Base-by-base conservation (phyloP, 1,284 basidiomycete species). In the Boletus hoseneyae region DNA sequence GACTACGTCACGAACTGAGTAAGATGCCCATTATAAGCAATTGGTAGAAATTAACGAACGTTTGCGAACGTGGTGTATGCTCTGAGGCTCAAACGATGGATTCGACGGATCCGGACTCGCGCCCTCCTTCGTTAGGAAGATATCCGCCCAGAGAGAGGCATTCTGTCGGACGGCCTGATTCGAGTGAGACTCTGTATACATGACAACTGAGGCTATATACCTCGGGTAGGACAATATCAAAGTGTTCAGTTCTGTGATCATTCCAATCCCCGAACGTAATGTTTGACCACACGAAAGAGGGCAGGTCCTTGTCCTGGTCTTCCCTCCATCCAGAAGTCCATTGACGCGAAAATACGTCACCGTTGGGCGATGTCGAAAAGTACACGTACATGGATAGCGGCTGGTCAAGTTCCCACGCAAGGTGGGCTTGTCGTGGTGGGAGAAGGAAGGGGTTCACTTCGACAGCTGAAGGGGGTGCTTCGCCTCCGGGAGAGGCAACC, bases 201-300 rank as follows among this genome's bases (percentile, higher is more conserved):
- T 15, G 42, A 45, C 27, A 52, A 29, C 16, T 32, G 35, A 30
- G 45, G 30, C 10, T 3, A 67, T 77, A 54, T 63, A 89, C 89
- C 71, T 77, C 68, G 0, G 94, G 93, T 34, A 97, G 75, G 19
- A 82, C 74, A 39, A 96, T 73, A 45, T 85, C 73, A 47, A 85
- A 79, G 45, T 90, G 78, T 50, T 78, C 79, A 6, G 75, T 76
- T 43, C 87, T 73, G 29, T 77, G 68, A 47, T 93, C 87, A 37
- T 78, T 80, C 80, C 83, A 94, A 59, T 92, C 79, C 33, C 91
- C 91, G 60, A 86, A 93, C 0, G 83, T 87, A 44, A 97, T 80
- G 57, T 89, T 87, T 38, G 86, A 74, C 90, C 93, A 97, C 13
- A 81, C 75, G 47, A 90, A 83, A 52, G 76, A 75, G 6, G 89